Evolutionary conservation across 148 eudicot species (phyloP).

Genomic region (Heliamphora exappendiculata): DNA sequence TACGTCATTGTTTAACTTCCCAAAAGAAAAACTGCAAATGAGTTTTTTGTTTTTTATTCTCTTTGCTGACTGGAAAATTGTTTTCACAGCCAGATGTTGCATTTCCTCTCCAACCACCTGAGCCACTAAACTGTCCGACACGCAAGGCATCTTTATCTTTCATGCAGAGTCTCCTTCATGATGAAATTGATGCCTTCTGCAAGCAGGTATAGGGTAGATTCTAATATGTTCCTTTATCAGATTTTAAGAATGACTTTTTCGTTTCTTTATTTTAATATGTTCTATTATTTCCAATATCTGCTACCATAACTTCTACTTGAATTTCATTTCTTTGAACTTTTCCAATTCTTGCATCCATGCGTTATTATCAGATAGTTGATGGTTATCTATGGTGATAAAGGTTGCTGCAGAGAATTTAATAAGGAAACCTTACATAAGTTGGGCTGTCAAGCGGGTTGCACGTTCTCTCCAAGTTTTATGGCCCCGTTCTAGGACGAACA

Average conservation of each 20-base stretch:
- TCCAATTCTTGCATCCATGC: not conserved
- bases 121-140: conserved; percentile 43
- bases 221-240: no score
- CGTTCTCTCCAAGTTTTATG: conserved; percentile 96
- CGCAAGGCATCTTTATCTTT: conserved; percentile 53
- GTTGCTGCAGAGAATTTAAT: conserved; percentile 79
- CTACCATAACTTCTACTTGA: not conserved
- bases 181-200: conserved; percentile 86
- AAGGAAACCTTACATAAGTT: conserved; percentile 82
- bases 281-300: not conserved
- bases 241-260: not conserved
- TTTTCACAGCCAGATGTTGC: conserved; percentile 81
- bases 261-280: not conserved
- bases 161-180: conserved; percentile 78
- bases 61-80: not conserved
- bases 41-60: not conserved
- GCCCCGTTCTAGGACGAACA: conserved; percentile 92
- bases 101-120: conserved; percentile 77
- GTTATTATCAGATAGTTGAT: conserved; percentile 9
- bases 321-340: not conserved
- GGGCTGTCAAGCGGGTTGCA: conserved; percentile 96
- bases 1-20: not conserved
- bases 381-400: conserved; percentile 27
- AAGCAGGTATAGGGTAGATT: conserved; percentile 52
- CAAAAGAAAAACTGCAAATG: no score